A percentile compares a stretch with the other conserved stretches of the same genome.
phyloP scores from a whole-genome alignment of 352 stramenopile genomes.

The Aphanomyces stellatus region DNA sequence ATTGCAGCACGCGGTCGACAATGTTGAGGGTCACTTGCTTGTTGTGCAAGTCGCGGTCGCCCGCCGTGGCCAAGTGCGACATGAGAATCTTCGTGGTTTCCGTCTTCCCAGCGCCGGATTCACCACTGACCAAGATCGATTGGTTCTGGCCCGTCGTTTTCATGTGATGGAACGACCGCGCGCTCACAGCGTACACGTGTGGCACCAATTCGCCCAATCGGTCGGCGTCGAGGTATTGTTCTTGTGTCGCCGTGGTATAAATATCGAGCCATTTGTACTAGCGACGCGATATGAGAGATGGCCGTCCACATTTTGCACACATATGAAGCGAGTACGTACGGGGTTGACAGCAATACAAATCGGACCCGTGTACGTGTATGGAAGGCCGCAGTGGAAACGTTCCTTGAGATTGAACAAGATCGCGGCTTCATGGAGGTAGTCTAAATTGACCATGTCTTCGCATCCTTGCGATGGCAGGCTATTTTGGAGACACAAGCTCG shows the following conservation, averaged over 20 bases:
- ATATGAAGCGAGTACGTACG: slow-evolving; percentile 38
- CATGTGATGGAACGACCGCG: slow-evolving; percentile 76
- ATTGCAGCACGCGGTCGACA: slow-evolving; percentile 72
- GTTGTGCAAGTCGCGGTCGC: slow-evolving; percentile 25
- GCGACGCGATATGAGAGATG: slow-evolving; percentile 6
- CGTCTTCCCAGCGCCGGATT: slow-evolving; percentile 92
- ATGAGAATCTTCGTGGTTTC: slow-evolving; percentile 96
- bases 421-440: slow-evolving; percentile 87
- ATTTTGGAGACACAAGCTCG: slow-evolving; percentile 69
- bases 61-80: slow-evolving; percentile 81
- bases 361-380: slow-evolving; percentile 95
- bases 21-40: slow-evolving; percentile 51
- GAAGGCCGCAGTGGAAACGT: slow-evolving; percentile 80
- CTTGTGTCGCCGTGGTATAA: slow-evolving; percentile 71
- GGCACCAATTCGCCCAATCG: slow-evolving; percentile 51
- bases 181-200: slow-evolving; percentile 77
- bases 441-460: slow-evolving; percentile 81
- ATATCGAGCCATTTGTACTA: slow-evolving; percentile 90
- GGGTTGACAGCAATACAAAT: slow-evolving; percentile 98
- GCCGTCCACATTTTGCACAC: background rate
- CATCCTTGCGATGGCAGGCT: slow-evolving; percentile 43
- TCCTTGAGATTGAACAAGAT: slow-evolving; percentile 89
- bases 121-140: slow-evolving; percentile 72
- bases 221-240: slow-evolving; percentile 69
- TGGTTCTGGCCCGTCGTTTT: slow-evolving; percentile 71